Base-by-base conservation (phyloP, 75 land plant genomes). In the Cunninghamia lanceolata region DNA sequence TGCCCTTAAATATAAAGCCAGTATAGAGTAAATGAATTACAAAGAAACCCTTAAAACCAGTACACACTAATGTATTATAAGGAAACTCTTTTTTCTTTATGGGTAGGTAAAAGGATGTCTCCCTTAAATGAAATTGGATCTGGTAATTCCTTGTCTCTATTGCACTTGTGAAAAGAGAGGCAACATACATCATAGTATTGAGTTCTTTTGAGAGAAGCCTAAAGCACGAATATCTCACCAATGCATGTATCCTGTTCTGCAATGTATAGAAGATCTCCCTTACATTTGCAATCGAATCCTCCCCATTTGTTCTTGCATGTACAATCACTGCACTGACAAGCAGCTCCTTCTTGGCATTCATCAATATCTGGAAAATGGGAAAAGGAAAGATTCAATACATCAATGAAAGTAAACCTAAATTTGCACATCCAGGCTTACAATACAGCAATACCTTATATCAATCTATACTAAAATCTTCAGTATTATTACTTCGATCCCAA, bases 241-340 rank as follows among this genome's bases (percentile, higher is more conserved):
- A 91, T 91, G 86, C 94, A 93, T 19, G 94, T 91, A 79, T 93
- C 94, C 77, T 93, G 93, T 28, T 85, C 91, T 59, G 87, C 53
- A 46, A 93, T 88, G 87, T 93, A 93, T 36, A 93, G 66, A 85
- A 87, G 94, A 73, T 87, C 85, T 16, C 93, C 91, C 38, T 87
- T 82, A 85, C 94, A 93, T 79, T 88, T 87, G 90, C 94, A 93
- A 50, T 89, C 88, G 77, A 84, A 93, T 68, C 89, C 87, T 70
- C 94, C 94, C 89, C 89, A 93, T 45, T 93, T 93, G 82, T 93
- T 92, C 83, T 89, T 91, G 88, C 94, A 93, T 10, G 81, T 54
- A 76, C 94, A 93, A 47, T 80, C 87, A 47, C 85, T 73, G 85
- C 93, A 92, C 68, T 89, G 87, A 63, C 93, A 92, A 32, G 92